Evolutionary conservation across 2,329 filamentous ascomycete species (phyloP).

Genomic region (Hirsutella thompsonii): DNA sequence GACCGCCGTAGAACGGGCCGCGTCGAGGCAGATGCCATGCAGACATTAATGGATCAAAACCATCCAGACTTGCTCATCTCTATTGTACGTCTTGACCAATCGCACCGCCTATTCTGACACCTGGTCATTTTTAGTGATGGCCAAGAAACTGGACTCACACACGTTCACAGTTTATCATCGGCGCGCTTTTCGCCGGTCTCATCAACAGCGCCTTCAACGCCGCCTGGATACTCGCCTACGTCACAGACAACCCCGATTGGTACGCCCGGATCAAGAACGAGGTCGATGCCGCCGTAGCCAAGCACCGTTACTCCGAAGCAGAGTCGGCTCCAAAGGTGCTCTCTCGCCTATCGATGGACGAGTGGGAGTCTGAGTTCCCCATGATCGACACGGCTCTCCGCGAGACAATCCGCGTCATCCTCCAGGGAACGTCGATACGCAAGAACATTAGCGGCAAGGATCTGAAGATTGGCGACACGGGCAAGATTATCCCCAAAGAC

Average conservation of each 20-base stretch:
- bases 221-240: conserved; percentile 36
- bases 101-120: too few relatives aligned
- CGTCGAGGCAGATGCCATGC: conserved; percentile 35
- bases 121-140: too few relatives aligned
- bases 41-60: conserved; percentile 38
- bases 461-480: conserved; percentile 28
- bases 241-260: conserved; percentile 34
- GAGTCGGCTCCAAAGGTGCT: conserved; percentile 24
- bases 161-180: conserved; percentile 31
- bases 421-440: conserved; percentile 34
- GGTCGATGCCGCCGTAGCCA: conserved; percentile 28
- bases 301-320: conserved; percentile 20
- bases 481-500: conserved; percentile 34
- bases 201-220: conserved; percentile 44
- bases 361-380: conserved; percentile 43
- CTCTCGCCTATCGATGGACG: conserved; percentile 30
- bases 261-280: conserved; percentile 29
- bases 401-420: conserved; percentile 38
- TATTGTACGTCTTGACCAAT: conserved; percentile 15
- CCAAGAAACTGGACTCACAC: too few relatives aligned
- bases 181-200: conserved; percentile 40
- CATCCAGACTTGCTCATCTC: conserved; percentile 30
- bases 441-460: conserved; percentile 33
- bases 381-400: conserved; percentile 35
- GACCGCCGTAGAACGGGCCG: conserved; percentile 26